phyloP scores from a whole-genome alignment of 2,329 filamentous ascomycete species.

The Cladosporium velox region DNA sequence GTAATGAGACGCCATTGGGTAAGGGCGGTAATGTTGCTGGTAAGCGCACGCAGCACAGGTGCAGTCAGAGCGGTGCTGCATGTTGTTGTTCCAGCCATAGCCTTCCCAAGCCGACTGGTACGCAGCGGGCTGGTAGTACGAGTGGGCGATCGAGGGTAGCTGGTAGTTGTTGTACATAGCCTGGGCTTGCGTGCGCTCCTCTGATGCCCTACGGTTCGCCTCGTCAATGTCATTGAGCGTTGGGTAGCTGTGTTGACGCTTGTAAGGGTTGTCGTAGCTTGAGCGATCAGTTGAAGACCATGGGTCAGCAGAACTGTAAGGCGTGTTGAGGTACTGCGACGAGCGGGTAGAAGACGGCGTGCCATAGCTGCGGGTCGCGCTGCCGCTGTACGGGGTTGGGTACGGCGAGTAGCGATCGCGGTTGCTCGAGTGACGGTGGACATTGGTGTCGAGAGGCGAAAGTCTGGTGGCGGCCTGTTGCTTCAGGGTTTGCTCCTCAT shows the following conservation, averaged over 20 bases:
- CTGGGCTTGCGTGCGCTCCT: constrained; percentile 36
- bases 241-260: constrained; percentile 36
- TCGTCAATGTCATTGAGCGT: constrained; percentile 38
- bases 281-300: constrained; percentile 36
- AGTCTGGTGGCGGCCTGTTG: constrained; percentile 45
- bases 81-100: constrained; percentile 27
- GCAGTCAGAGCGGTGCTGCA: constrained; percentile 39
- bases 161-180: constrained; percentile 34
- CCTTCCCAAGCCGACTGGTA: constrained; percentile 37
- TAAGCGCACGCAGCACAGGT: constrained; percentile 38
- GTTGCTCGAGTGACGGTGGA: constrained; percentile 54
- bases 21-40: constrained; percentile 39
- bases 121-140: constrained; percentile 33
- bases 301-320: constrained; percentile 37
- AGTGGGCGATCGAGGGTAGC: constrained; percentile 26
- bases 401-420: constrained; percentile 48
- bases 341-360: constrained; percentile 35
- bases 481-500: constrained; percentile 45
- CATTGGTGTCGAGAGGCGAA: constrained; percentile 65
- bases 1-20: constrained; percentile 36
- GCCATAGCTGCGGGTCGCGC: constrained; percentile 30
- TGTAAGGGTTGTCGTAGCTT: constrained; percentile 38
- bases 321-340: constrained; percentile 35
- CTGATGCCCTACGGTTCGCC: constrained; percentile 35
- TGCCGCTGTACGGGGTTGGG: constrained; percentile 38